Base-by-base conservation (phyloP, 345 rosid species). In the Linum trigynum region DNA sequence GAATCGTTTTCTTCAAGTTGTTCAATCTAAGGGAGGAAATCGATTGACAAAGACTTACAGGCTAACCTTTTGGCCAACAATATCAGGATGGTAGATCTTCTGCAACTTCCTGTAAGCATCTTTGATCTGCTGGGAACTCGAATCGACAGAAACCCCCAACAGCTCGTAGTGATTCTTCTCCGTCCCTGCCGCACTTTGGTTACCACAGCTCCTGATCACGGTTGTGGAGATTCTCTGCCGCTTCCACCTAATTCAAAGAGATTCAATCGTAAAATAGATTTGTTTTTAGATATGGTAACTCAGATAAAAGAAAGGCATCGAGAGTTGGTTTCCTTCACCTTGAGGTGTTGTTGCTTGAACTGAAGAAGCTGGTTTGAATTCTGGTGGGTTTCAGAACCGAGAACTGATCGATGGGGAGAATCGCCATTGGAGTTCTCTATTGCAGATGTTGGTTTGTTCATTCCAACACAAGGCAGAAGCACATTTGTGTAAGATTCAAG, bases 31-130 rank as follows among this genome's bases (percentile, higher is more conserved):
- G 57, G 4, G 38, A 51, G 38, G 7, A 35, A 43, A 38, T 57
- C 16, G 6, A 11, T 36, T 42, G 3, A 41, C 10, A n/a, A 45
- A 45, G 51, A 45, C 51, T 45, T 45, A 9, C 14, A 48, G 17
- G 9, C 16, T 17, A 41, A 84, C 89, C 87, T 84, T 43, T 39
- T 78, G 76, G 71, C 92, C 89, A 1, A 84, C 83, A 57, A 86
- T 78, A 67, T 86, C 85, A 17, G 92, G 89, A 41, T 86, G 89
- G 62, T 82, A 65, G 61, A 81, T 79, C 84, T 86, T 86, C 41
- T 80, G 91, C 75, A 86, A 66, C 72, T 72, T 84, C 76, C 92
- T 77, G 17, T 86, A 84, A 64, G 85, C 83, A 37, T 82, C 82
- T 66, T 82, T 81, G 57, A 84, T 82, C 61, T 81, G 71, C 55